phyloP scores from a whole-genome alignment of 208 protist species.

The Entamoeba moshkovskii region DNA sequence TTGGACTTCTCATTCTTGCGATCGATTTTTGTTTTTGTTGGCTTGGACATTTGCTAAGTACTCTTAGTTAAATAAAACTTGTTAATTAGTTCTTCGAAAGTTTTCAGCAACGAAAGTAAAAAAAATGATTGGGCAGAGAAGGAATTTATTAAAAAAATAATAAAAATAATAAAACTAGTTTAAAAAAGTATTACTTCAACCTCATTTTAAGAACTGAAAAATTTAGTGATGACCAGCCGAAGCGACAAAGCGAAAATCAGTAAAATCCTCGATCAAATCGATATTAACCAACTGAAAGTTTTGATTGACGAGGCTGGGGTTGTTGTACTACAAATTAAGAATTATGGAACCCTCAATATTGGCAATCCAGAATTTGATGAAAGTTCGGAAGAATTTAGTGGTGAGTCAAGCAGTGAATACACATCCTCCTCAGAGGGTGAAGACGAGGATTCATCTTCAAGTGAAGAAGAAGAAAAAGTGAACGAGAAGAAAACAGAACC shows the following conservation, averaged over 20 bases:
- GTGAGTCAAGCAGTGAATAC: background rate
- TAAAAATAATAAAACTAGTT: too few species aligned
- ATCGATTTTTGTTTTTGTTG: too few species aligned
- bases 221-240: background rate
- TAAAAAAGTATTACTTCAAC: too few species aligned
- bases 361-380: background rate
- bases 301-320: background rate
- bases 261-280: background rate
- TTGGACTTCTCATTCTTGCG: too few species aligned
- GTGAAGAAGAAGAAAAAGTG: background rate
- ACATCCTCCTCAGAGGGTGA: background rate
- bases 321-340: background rate
- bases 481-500: background rate
- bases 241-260: background rate
- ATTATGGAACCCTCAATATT: background rate
- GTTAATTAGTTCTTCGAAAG: too few species aligned
- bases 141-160: too few species aligned
- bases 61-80: too few species aligned
- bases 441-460: background rate
- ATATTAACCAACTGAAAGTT: background rate
- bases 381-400: background rate
- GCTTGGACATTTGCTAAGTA: too few species aligned
- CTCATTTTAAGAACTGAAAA: background rate
- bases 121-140: too few species aligned
- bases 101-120: too few species aligned